Conservation (phyloP, 2,329 filamentous ascomycete species). For the Zalaria obscura region DNA sequence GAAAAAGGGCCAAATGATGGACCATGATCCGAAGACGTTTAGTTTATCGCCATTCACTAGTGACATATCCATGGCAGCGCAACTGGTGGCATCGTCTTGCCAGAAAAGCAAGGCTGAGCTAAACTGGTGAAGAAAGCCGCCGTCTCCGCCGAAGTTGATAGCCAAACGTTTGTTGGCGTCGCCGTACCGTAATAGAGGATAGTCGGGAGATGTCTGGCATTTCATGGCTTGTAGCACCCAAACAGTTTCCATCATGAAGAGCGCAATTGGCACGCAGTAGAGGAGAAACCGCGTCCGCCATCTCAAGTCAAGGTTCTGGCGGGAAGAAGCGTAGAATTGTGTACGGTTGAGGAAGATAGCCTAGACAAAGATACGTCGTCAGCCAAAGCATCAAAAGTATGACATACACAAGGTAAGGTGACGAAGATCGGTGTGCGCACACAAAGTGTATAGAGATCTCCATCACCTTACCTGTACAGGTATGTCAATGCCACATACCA, state of each 20-base stretch:
- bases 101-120: slow-evolving; percentile 61
- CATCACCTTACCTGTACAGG: too few relatives aligned
- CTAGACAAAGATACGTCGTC: slow-evolving; percentile 20
- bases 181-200: slow-evolving; percentile 32
- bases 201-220: slow-evolving; percentile 59
- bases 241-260: slow-evolving; percentile 55
- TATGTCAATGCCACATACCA: slow-evolving; percentile 32
- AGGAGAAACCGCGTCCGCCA: slow-evolving; percentile 59
- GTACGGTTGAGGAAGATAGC: slow-evolving; percentile 82
- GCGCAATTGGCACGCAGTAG: slow-evolving; percentile 54
- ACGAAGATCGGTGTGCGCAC: background rate
- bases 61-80: slow-evolving; percentile 60
- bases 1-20: slow-evolving; percentile 62
- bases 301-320: slow-evolving; percentile 61
- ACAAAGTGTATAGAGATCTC: background rate
- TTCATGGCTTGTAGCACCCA: slow-evolving; percentile 70
- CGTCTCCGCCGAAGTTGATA: slow-evolving; percentile 41
- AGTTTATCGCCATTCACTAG: slow-evolving; percentile 37
- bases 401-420: background rate
- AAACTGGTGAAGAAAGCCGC: slow-evolving; percentile 55
- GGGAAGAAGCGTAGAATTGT: slow-evolving; percentile 81
- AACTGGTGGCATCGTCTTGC: slow-evolving; percentile 60
- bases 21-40: slow-evolving; percentile 59
- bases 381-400: too few relatives aligned
- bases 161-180: slow-evolving; percentile 25